Base-by-base conservation (phyloP, 2,329 filamentous ascomycete genomes). In the Macrophomina pseudophaseolina region DNA sequence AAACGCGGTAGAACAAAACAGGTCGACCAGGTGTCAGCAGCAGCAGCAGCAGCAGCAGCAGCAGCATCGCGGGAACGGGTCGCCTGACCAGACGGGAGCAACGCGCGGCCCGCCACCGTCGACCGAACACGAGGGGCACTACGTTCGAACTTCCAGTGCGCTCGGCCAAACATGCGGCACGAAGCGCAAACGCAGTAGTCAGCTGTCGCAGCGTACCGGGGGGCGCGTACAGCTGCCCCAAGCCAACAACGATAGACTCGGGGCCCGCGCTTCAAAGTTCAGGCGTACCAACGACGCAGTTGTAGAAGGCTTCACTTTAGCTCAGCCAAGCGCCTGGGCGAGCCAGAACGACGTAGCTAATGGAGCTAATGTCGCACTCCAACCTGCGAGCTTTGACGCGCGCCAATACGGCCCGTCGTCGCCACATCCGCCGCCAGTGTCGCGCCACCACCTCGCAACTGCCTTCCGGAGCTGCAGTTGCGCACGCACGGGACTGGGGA, bases 101-200 rank as follows among this genome's bases (percentile, higher is more conserved):
- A 46, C 54, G 54, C 40, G 9, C 18, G 53, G 35, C 35, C 30
- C 54, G 54, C 35, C 42, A 28, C n/a, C 16, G 7, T n/a, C 56
- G 42, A 18, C 56, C 56, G 56, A 60, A 60, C 56, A 60, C 56
- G 56, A 60, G 56, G 56, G 8, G 23, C 30, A n/a, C 56, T 60
- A 60, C 56, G 56, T 60, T 60, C 40, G 42, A 60, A 2, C 12
- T 60, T 60, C 56, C 28, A 18, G 40, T 23, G 14, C 5, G 35
- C 33, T 6, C 12, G 42, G 40, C 40, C 56, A 60, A 30, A 9
- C 28, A 48, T 5, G 7, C 28, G 42, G 56, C 40, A 12, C 7
- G 28, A 48, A 60, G 40, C 56, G 56, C 42, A 48, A 48, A 46
- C 30, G 56, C 40, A 23, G 23, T 3, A 23, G 23, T 23, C 23